Percentiles rank a stretch among this genome's conserved stretches.
Conservation (phyloP, 352 stramenopile genomes). For the Achlya hypogyna region DNA sequence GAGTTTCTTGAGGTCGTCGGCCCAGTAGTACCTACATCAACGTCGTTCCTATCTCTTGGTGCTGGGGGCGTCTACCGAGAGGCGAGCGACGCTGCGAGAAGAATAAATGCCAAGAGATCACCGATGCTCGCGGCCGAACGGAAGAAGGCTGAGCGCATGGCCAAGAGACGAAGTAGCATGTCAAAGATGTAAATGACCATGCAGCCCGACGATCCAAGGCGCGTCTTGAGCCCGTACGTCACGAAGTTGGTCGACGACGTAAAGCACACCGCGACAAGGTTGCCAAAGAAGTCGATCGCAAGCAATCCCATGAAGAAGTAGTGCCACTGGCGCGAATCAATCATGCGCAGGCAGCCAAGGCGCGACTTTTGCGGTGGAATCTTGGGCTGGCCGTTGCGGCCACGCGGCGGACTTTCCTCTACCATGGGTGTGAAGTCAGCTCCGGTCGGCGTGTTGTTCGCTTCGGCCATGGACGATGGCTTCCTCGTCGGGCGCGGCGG, state of each 20-base stretch:
- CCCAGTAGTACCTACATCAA: constrained; percentile 4
- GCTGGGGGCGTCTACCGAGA: background rate
- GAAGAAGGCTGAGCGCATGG: constrained; percentile 60
- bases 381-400: background rate
- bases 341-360: background rate
- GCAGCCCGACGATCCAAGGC: constrained; percentile 59
- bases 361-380: background rate
- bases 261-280: constrained; percentile 1
- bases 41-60: background rate
- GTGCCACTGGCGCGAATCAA: background rate
- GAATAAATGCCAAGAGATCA: constrained; percentile 58
- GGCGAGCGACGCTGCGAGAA: constrained; percentile 32
- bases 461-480: background rate
- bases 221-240: constrained; percentile 13
- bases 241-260: background rate
- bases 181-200: constrained; percentile 80
- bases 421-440: background rate
- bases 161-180: constrained; percentile 69
- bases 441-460: background rate
- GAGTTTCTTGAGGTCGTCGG: background rate
- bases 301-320: constrained; percentile 53
- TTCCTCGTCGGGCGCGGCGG: background rate
- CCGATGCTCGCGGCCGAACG: constrained; percentile 75
- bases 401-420: background rate
- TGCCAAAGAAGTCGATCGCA: constrained; percentile 74